phyloP scores from a whole-genome alignment of 2,329 filamentous ascomycete genomes.

The Talaromyces sp. region DNA sequence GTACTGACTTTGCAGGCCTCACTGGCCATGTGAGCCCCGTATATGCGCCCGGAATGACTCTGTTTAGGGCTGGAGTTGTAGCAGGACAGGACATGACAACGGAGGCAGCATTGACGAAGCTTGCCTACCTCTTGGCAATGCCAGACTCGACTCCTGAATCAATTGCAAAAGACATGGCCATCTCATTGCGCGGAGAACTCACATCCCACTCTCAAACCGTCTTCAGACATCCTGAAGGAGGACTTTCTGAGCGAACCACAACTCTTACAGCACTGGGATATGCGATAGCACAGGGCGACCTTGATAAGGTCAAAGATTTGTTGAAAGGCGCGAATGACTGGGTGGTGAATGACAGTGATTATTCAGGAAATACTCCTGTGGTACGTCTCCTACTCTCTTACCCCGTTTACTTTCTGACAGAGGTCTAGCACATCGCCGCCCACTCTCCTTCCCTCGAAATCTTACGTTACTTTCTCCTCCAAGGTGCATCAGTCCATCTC shows the following conservation, averaged over 20 bases:
- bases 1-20: conserved; percentile 34
- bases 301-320: conserved; percentile 63
- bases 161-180: conserved; percentile 67
- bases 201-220: conserved; percentile 70
- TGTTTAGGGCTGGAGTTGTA: conserved; percentile 80
- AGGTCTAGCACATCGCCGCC: conserved; percentile 54
- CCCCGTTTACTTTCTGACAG: not conserved
- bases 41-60: conserved; percentile 72
- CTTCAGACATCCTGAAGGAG: conserved; percentile 68
- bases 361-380: conserved; percentile 70
- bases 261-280: conserved; percentile 76
- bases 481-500: conserved; percentile 58
- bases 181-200: conserved; percentile 77
- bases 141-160: conserved; percentile 62
- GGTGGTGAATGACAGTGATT: conserved; percentile 72
- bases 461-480: conserved; percentile 53
- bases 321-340: conserved; percentile 63
- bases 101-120: conserved; percentile 85
- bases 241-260: conserved; percentile 56
- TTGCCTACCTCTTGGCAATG: conserved; percentile 76
- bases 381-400: conserved; percentile 26
- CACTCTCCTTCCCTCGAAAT: conserved; percentile 55
- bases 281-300: conserved; percentile 69
- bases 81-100: conserved; percentile 86
- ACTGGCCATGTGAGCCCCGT: conserved; percentile 72